Base-by-base conservation (phyloP, 1,284 basidiomycete species). In the Boletus semigastroideus region DNA sequence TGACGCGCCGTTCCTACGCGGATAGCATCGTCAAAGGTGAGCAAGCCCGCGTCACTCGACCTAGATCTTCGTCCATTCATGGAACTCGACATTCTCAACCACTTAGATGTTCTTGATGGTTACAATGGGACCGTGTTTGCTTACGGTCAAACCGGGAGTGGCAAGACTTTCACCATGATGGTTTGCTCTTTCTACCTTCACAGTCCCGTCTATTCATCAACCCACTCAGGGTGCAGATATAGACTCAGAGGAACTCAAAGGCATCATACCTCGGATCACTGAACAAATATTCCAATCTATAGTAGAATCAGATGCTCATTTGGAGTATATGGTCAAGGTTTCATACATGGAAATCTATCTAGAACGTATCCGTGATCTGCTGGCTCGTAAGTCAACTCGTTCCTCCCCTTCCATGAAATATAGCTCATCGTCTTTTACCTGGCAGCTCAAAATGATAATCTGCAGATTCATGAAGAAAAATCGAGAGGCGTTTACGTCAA, bases 341-440 rank as follows among this genome's bases (percentile, higher is more conserved):
- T 98, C 94, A 34, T 99, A 99, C 72, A 98, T 99, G 94, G 97
- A 99, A 72, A 99, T 99, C 60, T 99, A 99, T 74, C 83, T 99
- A 68, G 97, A 99, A 74, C 85, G 88, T 59, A 95, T 99, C 63
- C 84, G 96, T 53, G 97, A 99, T 79, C 74, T 99, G 54, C 81
- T 99, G 51, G 90, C 94, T 53, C 97, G 95, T 98, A 72, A 70
- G 94, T 82, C 22, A 13, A 38, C 22, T 48, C 34, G 36, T 46
- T 38, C n/a, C 39, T 42, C 51, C 49, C 42, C 49, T 42, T 34
- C 20, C 22, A n/a, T 37, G 25, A 42, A 25, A 30, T 13, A 22
- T 27, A 7, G 31, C 43, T 56, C 12, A 58, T 53, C 12, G 1
- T 16, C 11, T 19, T 46, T 38, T 46, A 6, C 43, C 52, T 53